Evolutionary conservation across 208 protist species (phyloP), one percentile per base, ranked within the genome.

Genomic region (Leishmania martiniquensis): DNA sequence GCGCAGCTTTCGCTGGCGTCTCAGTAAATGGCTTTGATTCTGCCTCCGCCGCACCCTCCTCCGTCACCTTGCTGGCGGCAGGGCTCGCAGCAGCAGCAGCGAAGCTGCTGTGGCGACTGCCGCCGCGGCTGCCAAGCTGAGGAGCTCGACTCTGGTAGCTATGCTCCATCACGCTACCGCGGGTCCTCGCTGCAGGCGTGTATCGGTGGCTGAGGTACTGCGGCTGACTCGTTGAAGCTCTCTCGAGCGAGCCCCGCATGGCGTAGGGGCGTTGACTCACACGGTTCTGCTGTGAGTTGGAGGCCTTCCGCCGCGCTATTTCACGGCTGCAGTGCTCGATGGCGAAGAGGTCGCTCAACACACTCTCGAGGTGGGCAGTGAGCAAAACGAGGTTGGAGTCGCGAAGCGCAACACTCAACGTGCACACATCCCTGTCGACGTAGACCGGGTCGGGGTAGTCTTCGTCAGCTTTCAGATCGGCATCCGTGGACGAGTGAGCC

Each of bases 301-400:
- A 17, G 68, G 42, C 54, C 20, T 60, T 76, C 3, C 44, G 37
- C 29, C 10, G 45, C 34, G 44, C 68, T 7, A n/a, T 71, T 22
- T 57, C 39, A 77, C 92, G 85, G 57, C 74, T 87, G 22, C 79
- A 82, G 76, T 96, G 91, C 82, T 96, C 89, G 32, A 96, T 88
- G 22, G 81, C 81, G 77, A 96, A 97, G 71, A 95, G 86, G 67
- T 97, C 91, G 47, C 83, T 67, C 9, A 97, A 84, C 2, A 93
- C 87, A 45, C 78, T 82, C 63, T 97, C 85, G n/a, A 97, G 87
- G 75, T 95, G 89, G n/a, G 72, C 75, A 20, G 83, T 87, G 54
- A 97, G 81, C 51, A 97, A 81, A 57, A 95, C 76, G 15, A 97
- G 78, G 49, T 95, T 87, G 5, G 81, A 81, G 34, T 89, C 89